Evolutionary conservation across 371 early-diverging fungal genomes (phyloP), one percentile per base, ranked within the genome.

Genomic region (Mucor racemosus): DNA sequence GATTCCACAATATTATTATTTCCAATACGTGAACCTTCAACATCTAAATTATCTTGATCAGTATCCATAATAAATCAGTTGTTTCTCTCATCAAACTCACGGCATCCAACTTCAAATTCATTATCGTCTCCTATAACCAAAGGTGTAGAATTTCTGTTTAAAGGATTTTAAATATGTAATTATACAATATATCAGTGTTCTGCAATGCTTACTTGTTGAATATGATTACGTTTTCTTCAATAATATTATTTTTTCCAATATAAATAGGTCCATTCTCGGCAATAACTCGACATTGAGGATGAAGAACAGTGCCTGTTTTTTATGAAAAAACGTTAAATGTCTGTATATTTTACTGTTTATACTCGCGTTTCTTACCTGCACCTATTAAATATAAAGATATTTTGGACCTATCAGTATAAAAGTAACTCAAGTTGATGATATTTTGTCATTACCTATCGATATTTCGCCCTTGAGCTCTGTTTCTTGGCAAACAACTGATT

Each of bases 61-160:
- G 26, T 50, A 50, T 21, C 50, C 26, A 50, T 50, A 21, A 26
- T 11, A 50, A 44, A 44, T 44, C 0, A 3, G 7, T 7, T 26
- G 50, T 17, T 8, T 38, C 38, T 9, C 21, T 19, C 7, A 8
- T 50, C 10, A 21, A 19, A 66, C 85, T 68, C 79, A 91, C 93
- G 82, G 50, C 85, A 86, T 17, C 90, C 90, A 36, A 91, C 92
- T 81, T 91, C 91, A 74, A 93, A 91, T 7, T 90, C 84, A 63
- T 92, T 93, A 42, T 90, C 85, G 63, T 91, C 88, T 1, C 93
- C 93, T 70, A 93, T 91, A 55, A 87, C 80, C 62, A 91, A 74
- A 8, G 89, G 84, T 14, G 77, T 69, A 5, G 73, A 57, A 41
- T 80, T 80, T 58, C 83, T 83, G 54, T 33, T 11, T 9, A 39